phyloP scores from a whole-genome alignment of 768 basidiomycete species.

The Tylopilus subfusipes region DNA sequence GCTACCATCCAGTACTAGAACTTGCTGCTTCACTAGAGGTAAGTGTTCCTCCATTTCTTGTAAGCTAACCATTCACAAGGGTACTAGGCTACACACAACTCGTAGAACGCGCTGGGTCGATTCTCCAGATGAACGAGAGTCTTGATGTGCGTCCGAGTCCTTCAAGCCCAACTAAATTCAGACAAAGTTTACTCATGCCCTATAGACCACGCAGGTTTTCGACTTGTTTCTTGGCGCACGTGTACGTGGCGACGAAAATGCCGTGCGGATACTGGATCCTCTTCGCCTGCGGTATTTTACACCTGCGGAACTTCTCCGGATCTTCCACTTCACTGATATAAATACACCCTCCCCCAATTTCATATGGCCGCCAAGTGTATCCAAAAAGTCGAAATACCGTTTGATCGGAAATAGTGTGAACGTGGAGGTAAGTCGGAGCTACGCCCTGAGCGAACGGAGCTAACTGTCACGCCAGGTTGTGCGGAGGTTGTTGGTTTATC shows the following conservation, averaged over 20 bases:
- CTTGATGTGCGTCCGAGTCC: slow-evolving; percentile 50
- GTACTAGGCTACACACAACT: slow-evolving; percentile 68
- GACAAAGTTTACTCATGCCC: background rate
- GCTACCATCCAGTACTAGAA: slow-evolving; percentile 53
- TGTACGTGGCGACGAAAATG: slow-evolving; percentile 35
- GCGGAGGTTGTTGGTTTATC: slow-evolving; percentile 53
- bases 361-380: slow-evolving; percentile 59
- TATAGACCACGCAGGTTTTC: slow-evolving; percentile 60
- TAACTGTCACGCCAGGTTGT: slow-evolving; percentile 35
- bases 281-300: slow-evolving; percentile 74
- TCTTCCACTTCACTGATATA: slow-evolving; percentile 53
- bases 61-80: background rate
- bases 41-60: background rate
- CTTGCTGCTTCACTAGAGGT: slow-evolving; percentile 85
- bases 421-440: slow-evolving; percentile 46
- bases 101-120: slow-evolving; percentile 75
- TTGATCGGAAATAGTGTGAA: slow-evolving; percentile 84
- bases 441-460: background rate
- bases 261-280: slow-evolving; percentile 53
- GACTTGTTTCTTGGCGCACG: slow-evolving; percentile 50
- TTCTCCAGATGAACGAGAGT: slow-evolving; percentile 65
- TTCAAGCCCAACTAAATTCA: background rate
- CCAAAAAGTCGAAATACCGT: slow-evolving; percentile 67
- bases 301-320: slow-evolving; percentile 63
- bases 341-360: slow-evolving; percentile 32